A percentile compares a stretch with the other conserved stretches of the same genome.
phyloP scores from a whole-genome alignment of 441 rosid species.

The Euphorbia celastroides region DNA sequence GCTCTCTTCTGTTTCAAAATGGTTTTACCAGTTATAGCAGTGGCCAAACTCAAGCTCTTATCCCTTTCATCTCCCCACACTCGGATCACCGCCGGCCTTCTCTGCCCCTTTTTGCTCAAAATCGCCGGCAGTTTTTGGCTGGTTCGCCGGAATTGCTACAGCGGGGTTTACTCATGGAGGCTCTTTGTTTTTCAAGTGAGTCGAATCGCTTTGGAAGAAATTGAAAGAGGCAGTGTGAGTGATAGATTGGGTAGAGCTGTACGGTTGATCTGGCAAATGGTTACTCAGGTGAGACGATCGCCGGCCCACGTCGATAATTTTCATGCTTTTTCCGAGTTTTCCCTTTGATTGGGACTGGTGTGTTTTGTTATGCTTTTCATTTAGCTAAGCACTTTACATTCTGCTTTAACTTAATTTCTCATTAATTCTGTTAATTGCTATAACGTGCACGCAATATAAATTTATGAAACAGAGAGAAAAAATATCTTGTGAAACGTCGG shows the following conservation, averaged over 20 bases:
- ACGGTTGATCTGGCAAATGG: conserved; percentile 29
- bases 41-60: conserved; percentile 29
- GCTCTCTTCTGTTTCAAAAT: conserved; percentile 11
- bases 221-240: neutral
- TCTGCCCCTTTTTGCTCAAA: conserved; percentile 36
- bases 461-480: too few relatives aligned
- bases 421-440: too few relatives aligned
- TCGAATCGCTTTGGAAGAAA: conserved; percentile 27
- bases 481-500: too few relatives aligned
- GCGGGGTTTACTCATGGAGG: conserved; percentile 20
- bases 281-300: conserved; percentile 16
- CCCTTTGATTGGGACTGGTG: too few relatives aligned
- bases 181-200: conserved; percentile 37
- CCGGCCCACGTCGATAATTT: conserved; percentile 34
- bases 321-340: conserved; percentile 37
- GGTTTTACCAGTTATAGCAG: conserved; percentile 29
- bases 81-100: conserved; percentile 21
- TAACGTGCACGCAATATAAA: too few relatives aligned
- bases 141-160: conserved; percentile 11
- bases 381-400: too few relatives aligned
- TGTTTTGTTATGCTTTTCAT: too few relatives aligned
- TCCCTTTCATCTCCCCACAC: conserved; percentile 17
- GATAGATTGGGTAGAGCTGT: conserved; percentile 36
- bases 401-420: too few relatives aligned
- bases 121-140: conserved; percentile 20